A percentile compares a stretch with the other conserved stretches of the same genome.
phyloP scores from a whole-genome alignment of 768 basidiomycete genomes.

The Phlebiopsis gigantea region DNA sequence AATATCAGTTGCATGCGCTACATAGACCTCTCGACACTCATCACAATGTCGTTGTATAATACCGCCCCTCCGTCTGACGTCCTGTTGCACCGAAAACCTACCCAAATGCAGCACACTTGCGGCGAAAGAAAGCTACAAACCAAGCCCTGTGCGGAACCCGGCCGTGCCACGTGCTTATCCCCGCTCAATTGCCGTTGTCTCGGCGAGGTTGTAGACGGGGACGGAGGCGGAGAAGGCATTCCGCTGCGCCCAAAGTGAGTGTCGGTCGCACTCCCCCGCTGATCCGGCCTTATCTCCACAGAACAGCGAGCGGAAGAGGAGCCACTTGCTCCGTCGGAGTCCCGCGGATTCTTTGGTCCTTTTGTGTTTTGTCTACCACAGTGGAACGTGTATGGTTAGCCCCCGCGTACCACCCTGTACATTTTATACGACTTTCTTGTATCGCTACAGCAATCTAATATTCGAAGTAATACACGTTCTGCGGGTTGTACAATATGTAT shows the following conservation, averaged over 20 bases:
- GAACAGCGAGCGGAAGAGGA: background rate
- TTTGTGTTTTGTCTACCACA: background rate
- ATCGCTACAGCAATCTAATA: background rate
- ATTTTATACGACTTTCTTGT: background rate
- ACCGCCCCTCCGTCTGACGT: too few species aligned
- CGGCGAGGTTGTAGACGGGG: constrained; percentile 10
- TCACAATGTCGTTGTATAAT: constrained; percentile 9
- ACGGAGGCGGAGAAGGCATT: constrained; percentile 1
- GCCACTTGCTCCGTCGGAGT: background rate
- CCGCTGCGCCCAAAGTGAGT: constrained; percentile 3
- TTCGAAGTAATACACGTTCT: background rate
- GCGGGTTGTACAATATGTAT: background rate
- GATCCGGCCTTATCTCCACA: background rate
- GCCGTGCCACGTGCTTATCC: too few species aligned
- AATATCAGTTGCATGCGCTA: constrained; percentile 11
- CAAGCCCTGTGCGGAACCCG: too few species aligned
- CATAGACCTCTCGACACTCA: constrained; percentile 12
- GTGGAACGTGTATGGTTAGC: background rate
- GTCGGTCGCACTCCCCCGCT: background rate
- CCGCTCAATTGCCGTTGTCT: background rate
- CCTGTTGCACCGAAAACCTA: background rate
- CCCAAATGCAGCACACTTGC: too few species aligned
- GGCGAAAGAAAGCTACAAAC: too few species aligned
- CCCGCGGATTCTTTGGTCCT: background rate
- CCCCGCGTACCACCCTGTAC: background rate